Percentiles rank a stretch among this genome's conserved stretches.
These are phyloP conservation scores for Hypoxylon sp. DNA, from an alignment of 2,329 filamentous ascomycete species.

Conservation along the genomic window DNA sequence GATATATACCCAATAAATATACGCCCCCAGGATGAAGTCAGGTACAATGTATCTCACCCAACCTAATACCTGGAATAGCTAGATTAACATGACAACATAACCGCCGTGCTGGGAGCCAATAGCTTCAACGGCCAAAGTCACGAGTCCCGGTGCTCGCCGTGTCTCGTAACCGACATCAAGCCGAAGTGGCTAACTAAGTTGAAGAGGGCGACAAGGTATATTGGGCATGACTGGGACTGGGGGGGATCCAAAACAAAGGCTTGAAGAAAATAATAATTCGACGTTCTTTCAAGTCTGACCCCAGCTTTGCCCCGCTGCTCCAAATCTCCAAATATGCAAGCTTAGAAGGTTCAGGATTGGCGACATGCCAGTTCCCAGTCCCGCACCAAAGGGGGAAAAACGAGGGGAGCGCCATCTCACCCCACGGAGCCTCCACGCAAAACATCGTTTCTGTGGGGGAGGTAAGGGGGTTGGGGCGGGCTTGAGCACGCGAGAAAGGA, in stretches of 20 bases:
- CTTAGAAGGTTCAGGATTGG: conserved; percentile 29
- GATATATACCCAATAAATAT: conserved; percentile 35
- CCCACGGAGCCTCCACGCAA: conserved; percentile 37
- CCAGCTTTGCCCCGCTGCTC: conserved; percentile 14
- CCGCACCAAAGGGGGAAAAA: conserved; percentile 23
- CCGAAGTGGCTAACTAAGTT: conserved; percentile 24
- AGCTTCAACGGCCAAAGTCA: conserved; percentile 15
- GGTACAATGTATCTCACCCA: conserved; percentile 17
- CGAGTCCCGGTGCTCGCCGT: conserved; percentile 32
- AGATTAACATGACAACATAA: conserved; percentile 25
- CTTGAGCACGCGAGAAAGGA: conserved; percentile 12
- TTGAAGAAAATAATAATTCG: conserved; percentile 9
- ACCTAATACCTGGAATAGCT: conserved; percentile 29
- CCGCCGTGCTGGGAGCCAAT: conserved; percentile 24
- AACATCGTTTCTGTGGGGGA: conserved; percentile 8
- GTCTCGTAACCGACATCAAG: conserved; percentile 42
- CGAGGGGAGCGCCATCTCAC: conserved; percentile 17
- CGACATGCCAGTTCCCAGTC: conserved; percentile 24
- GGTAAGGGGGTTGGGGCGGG: conserved; percentile 6
- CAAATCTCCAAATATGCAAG: conserved; percentile 36
- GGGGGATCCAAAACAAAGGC: conserved; percentile 4
- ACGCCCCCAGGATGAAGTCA: conserved; percentile 10
- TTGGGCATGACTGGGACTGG: no score
- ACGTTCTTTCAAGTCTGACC: conserved; percentile 11
- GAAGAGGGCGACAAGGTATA: conserved; percentile 6